A percentile compares a stretch with the other conserved stretches of the same genome.
These are phyloP conservation scores for Termitomyces sp. DNA, from an alignment of 768 basidiomycete species.

Conservation along the genomic window DNA sequence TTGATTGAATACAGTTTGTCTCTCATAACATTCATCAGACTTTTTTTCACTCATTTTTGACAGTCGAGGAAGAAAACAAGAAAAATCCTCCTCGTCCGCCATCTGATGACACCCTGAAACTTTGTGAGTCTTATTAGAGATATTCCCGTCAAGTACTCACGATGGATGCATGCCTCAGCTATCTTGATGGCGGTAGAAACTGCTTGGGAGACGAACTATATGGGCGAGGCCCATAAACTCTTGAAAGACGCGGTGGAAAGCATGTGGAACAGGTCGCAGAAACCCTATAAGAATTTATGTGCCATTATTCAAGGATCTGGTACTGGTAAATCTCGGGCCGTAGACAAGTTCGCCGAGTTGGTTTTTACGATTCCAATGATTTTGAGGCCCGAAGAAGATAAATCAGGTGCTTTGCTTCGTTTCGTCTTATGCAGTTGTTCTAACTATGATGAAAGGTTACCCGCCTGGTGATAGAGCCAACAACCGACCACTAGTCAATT, in stretches of 20 bases:
- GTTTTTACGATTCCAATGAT: conserved; percentile 1
- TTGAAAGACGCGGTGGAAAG: not conserved
- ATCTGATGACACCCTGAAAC: no score
- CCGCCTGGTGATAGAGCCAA: not conserved
- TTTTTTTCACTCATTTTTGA: not conserved
- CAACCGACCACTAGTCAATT: not conserved
- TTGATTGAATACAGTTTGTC: not conserved
- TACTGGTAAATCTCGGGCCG: conserved; percentile 3
- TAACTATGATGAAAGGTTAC: not conserved
- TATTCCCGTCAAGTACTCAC: not conserved
- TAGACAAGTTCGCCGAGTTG: not conserved
- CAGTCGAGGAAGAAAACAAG: not conserved
- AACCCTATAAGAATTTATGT: not conserved
- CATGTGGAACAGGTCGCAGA: not conserved
- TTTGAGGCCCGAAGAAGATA: not conserved
- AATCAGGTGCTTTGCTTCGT: not conserved
- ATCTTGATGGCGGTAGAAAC: not conserved
- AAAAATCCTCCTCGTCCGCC: not conserved
- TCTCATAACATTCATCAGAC: not conserved
- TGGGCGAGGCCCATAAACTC: not conserved
- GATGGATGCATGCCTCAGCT: not conserved
- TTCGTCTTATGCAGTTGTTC: not conserved
- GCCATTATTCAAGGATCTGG: conserved; percentile 6
- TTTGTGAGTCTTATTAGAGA: not conserved
- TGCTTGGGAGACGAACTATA: not conserved